Evolutionary conservation across 2,329 filamentous ascomycete species (phyloP), one percentile per base, ranked within the genome.

Genomic region (Venturia asperata): DNA sequence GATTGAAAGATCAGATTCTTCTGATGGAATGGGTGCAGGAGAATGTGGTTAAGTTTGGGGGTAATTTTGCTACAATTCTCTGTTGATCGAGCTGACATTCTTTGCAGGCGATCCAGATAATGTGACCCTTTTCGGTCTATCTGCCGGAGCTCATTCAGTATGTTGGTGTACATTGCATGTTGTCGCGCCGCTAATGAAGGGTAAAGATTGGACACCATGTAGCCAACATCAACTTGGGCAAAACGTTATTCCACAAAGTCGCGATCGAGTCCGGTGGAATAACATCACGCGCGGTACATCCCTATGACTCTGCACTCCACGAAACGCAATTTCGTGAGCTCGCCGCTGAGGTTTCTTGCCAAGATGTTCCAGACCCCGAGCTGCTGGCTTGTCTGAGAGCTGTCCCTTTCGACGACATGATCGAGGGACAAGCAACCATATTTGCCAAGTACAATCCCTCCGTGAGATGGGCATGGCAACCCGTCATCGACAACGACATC

Each of bases 381-480:
- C 71, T 79, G 13, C 73, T 81, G 21, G 68, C 71, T 1, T 81
- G 74, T 66, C 74, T 82, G 0, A 76, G 80, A n/a, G 70, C 72
- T 1, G 70, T 78, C 5, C 73, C 78, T 0, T 73, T 72, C 10
- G 68, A 72, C 0, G 68, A 65, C 0, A 71, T 82, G 15, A 75
- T 73, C 7, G 69, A 72, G 10, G 79, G 78, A 4, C 78, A 79
- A 52, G 75, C 73, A 11, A 71, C 69, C 2, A 73, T 81, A 0
- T 81, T 81, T 63, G 74, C 78, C 64, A 74, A 74, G 49, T 81
- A 80, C 67, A 80, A 80, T 43, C 75, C 78, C 0, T 79, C 77
- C 10, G 70, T 81, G 0, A 73, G 77, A 37, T 82, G 79, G 80
- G 79, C 88, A 0, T 91, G 89, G 75, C 88, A 90, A 70, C 87